Conservation (phyloP, 2,329 filamentous ascomycete species). For the Sporothrix phasma region DNA sequence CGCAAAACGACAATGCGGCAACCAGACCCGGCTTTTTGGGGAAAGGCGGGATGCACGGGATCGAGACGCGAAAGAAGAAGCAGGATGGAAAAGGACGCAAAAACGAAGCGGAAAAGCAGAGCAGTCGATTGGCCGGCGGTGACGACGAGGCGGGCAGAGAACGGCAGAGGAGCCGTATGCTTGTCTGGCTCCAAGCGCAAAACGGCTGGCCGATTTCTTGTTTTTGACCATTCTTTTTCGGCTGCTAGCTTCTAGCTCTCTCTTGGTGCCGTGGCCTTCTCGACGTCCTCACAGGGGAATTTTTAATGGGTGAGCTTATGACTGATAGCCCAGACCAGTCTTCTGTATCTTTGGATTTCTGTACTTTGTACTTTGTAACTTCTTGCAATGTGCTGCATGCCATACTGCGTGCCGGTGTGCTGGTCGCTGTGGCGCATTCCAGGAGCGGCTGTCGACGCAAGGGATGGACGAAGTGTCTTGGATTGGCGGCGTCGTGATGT, state of each 20-base stretch:
- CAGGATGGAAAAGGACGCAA: neutral
- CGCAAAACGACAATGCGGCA: neutral
- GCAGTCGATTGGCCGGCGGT: neutral
- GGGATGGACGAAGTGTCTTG: neutral
- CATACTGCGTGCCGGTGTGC: neutral
- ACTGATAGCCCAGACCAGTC: neutral
- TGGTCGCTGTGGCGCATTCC: conserved; percentile 1
- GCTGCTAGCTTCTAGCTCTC: neutral
- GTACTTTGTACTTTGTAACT: too few relatives aligned
- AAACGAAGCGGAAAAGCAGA: neutral
- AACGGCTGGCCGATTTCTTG: neutral
- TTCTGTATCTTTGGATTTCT: too few relatives aligned
- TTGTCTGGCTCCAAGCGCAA: neutral
- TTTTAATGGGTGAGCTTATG: too few relatives aligned
- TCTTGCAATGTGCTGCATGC: neutral
- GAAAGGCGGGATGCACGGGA: neutral
- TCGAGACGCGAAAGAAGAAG: neutral
- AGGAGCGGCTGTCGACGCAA: neutral
- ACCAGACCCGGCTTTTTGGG: neutral
- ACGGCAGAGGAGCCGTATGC: neutral
- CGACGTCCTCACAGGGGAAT: too few relatives aligned
- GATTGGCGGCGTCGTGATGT: neutral
- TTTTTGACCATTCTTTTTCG: neutral
- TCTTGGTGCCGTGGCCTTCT: neutral
- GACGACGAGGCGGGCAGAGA: neutral